A percentile compares a stretch with the other conserved stretches of the same genome.
Evolutionary conservation across 257 asterid species (phyloP).

Genomic region (Leptodermis oblonga): DNA sequence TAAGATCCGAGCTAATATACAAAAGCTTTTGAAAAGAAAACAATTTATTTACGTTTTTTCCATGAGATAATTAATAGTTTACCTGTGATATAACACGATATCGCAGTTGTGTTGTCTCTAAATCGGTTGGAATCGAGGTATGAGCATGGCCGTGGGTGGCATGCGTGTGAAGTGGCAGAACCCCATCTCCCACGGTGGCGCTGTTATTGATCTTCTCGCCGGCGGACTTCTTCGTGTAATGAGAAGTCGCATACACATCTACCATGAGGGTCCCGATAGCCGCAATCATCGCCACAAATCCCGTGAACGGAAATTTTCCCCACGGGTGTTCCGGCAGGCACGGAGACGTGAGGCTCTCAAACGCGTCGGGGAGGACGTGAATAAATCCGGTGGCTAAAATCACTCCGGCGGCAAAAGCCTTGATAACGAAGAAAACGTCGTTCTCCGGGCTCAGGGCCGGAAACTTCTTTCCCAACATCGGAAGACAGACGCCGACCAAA

Average conservation of each 20-base stretch:
- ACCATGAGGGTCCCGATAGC: constrained; percentile 8
- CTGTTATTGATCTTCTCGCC: background rate
- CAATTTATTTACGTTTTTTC: no score
- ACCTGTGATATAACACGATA: constrained; percentile 22
- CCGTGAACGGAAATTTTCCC: constrained; percentile 17
- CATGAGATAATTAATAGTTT: no score
- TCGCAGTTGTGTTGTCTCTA: background rate
- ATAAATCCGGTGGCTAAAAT: constrained; percentile 32
- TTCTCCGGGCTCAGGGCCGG: constrained; percentile 22
- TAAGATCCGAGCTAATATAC: no score
- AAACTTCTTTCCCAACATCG: constrained; percentile 14
- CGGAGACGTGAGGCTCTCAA: constrained; percentile 12
- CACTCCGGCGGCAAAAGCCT: constrained; percentile 36
- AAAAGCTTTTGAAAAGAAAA: no score
- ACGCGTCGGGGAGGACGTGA: constrained; percentile 29
- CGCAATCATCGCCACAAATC: constrained; percentile 14
- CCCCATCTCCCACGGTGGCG: background rate
- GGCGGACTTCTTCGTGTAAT: background rate
- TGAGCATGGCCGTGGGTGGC: constrained; percentile 17
- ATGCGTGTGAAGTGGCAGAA: background rate
- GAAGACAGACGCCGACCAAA: constrained; percentile 17
- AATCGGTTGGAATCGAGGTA: background rate
- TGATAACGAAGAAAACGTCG: constrained; percentile 23
- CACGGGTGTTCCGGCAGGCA: constrained; percentile 6
- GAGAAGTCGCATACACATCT: constrained; percentile 12